Evolutionary conservation across 768 basidiomycete genomes (phyloP), one percentile per base, ranked within the genome.

Genomic region (Lactifluus subvellereus): DNA sequence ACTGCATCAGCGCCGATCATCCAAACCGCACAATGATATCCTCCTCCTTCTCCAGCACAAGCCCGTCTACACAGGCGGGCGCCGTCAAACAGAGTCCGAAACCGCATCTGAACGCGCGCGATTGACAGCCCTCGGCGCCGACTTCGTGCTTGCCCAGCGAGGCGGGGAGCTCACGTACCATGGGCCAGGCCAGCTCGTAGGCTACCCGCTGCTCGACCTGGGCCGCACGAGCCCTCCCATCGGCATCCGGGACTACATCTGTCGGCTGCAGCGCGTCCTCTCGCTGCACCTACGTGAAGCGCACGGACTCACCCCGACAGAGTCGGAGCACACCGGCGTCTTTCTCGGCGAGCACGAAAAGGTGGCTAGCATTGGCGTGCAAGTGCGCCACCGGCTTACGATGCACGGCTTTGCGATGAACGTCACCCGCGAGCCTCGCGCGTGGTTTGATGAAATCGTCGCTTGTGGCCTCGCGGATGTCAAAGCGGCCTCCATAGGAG

Each of bases 161-260:
- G 97, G 97, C 14, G 97, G 97, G 2, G 88, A 98, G 75, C 81
- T 94, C 61, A 99, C 97, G 1, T 99, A 92, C 74, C 97, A 99
- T 73, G 97, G 97, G 0, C 95, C 97, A 1, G 97, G 97, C 6
- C 97, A 99, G 75, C 79, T 99, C 69, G 90, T 98, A 16, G 97
- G 94, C 33, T 99, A 99, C 72, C 93, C 94, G 2, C 79, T 98
- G 56, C 79, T 98, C 55, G 96, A 98, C 76, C 82, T 98, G 20
- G 84, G 84, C n/a, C 85, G 86, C 38, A 84, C 88, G 68, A 77
- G 82, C 50, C 91, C 94, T 8, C 77, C 87, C 56, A 78, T 84
- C 72, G 79, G 85, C 60, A 84, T 87, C 32, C 84, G 88, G 53
- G 85, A 87, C 66, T 98, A 97, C 72, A 88, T 98, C 47, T 91